Evolutionary conservation across 2,329 filamentous ascomycete genomes (phyloP).

Genomic region (Teratosphaeria nubilosa): DNA sequence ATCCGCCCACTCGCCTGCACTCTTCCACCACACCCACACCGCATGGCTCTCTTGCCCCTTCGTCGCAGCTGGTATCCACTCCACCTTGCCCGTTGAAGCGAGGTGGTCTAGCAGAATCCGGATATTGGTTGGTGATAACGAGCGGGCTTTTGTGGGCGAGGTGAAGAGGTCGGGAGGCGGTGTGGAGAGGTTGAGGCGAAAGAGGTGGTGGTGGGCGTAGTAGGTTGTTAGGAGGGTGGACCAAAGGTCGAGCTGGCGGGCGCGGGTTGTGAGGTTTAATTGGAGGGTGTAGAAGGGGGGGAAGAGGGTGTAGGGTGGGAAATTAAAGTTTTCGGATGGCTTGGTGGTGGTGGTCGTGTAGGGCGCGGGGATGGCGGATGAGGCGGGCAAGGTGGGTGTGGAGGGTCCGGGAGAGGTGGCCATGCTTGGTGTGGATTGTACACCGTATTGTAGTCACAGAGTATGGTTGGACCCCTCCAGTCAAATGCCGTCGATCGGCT

Average conservation of each 20-base stretch:
- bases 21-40: conserved; percentile 74
- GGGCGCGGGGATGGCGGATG: background rate
- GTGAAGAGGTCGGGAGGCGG: conserved; percentile 41
- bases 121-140: conserved; percentile 43
- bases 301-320: conserved; percentile 53
- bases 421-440: background rate
- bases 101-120: conserved; percentile 48
- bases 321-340: background rate
- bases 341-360: background rate
- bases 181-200: conserved; percentile 58
- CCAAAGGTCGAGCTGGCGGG: conserved; percentile 77
- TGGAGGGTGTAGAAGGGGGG: conserved; percentile 81
- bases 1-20: conserved; percentile 81
- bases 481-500: background rate
- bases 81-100: conserved; percentile 40
- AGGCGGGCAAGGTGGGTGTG: background rate
- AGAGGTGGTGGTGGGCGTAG: conserved; percentile 68
- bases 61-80: conserved; percentile 46
- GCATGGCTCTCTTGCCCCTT: conserved; percentile 34
- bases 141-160: conserved; percentile 34
- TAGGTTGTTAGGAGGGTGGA: conserved; percentile 74
- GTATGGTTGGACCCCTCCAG: background rate
- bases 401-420: background rate
- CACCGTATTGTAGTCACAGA: background rate
- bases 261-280: conserved; percentile 60